phyloP scores from a whole-genome alignment of 805 yeast species.

The Kuraishia molischiana region DNA sequence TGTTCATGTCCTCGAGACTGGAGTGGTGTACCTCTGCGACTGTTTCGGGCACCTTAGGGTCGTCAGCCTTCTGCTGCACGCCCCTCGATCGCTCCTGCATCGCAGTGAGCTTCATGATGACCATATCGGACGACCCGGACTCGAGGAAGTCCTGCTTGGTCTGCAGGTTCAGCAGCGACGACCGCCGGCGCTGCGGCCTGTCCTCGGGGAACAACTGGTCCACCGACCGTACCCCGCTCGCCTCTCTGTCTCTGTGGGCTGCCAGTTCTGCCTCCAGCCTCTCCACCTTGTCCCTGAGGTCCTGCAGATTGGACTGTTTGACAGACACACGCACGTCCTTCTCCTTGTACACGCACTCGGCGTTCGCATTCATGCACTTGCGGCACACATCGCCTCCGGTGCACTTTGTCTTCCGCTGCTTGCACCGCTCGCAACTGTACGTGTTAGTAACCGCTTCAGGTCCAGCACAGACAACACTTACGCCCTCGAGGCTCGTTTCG shows the following conservation, averaged over 20 bases:
- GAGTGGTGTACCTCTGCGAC: not conserved
- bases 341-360: slow-evolving; percentile 13
- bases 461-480: not conserved
- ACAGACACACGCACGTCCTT: slow-evolving; percentile 13
- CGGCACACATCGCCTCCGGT: slow-evolving; percentile 13
- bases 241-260: not conserved
- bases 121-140: slow-evolving; percentile 9
- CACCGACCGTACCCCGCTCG: not conserved
- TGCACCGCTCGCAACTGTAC: slow-evolving; percentile 13
- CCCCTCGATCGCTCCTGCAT: slow-evolving; percentile 1
- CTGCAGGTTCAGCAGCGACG: not conserved
- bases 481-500: not conserved
- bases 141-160: slow-evolving; percentile 1
- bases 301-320: slow-evolving; percentile 10
- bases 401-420: slow-evolving; percentile 12
- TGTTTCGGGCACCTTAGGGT: not conserved
- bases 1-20: not conserved
- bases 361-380: slow-evolving; percentile 7
- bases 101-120: slow-evolving; percentile 9
- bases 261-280: slow-evolving; percentile 7
- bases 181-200: not conserved
- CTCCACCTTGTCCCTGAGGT: slow-evolving; percentile 9
- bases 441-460: not conserved
- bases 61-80: not conserved
- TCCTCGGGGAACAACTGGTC: not conserved